Evolutionary conservation across 2,329 filamentous ascomycete genomes (phyloP), one percentile per base, ranked within the genome.

Genomic region (Fonsecaea pedrosoi): DNA sequence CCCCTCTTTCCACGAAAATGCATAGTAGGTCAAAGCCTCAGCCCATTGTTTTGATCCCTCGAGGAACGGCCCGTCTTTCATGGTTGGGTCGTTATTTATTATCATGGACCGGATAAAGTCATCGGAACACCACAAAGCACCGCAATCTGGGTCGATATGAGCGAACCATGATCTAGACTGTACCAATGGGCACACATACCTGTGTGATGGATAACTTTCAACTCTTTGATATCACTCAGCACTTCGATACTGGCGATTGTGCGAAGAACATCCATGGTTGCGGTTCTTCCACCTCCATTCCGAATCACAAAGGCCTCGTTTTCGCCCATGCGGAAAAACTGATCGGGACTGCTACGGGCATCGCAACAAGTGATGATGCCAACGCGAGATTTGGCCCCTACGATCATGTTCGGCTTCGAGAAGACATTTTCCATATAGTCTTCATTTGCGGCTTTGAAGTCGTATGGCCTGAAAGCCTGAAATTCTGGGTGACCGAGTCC

Each of bases 341-440:
- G 55, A 15, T 65, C 62, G 4, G 62, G 62, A 25, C 45, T 60
- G 37, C 62, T 54, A 35, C 62, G n/a, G 21, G 62, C 62, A 37
- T 65, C 62, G 34, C 62, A 65, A 38, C 55, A 65, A 37, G 55
- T 60, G 62, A 65, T 65, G 10, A 65, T 65, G 1, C 62, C 62
- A 18, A 60, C 55, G 12, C 62, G 62, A 18, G 62, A 65, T 34
- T 80, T 0, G 70, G 80, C 37, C 75, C 75, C 40, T 80, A 83
- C 58, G 72, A 82, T 45, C 80, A 80, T 62, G 34, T 60, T 42
- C 21, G 38, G 18, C 12, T 37, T 42, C 6, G 21, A 15, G 62
- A 65, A 65, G 32, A 45, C 25, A 30, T 55, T 60, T 34, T 42
- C 25, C 10, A 54, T 48, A 35, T 65, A 65, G 25, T 60, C 42